Percentiles rank a stretch among this genome's conserved stretches.
phyloP scores from a whole-genome alignment of 106 monocot species.

The Acanthochlamys bracteata region DNA sequence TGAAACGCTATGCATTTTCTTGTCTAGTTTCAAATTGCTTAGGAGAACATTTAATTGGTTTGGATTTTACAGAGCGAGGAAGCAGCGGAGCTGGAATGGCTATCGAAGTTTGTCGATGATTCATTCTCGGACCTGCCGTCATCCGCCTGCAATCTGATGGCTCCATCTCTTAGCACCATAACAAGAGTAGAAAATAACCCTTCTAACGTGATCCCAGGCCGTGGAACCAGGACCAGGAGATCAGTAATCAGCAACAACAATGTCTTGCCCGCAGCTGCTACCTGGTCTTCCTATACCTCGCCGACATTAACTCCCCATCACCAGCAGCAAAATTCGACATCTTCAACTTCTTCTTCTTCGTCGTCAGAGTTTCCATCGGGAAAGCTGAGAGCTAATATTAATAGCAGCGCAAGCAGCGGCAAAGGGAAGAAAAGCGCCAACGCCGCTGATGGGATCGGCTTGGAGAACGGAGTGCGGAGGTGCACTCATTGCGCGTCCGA shows the following conservation, averaged over 20 bases:
- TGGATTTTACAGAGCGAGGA: slow-evolving; percentile 51
- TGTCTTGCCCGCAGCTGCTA: slow-evolving; percentile 6
- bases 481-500: slow-evolving; percentile 93
- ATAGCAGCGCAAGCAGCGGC: slow-evolving; percentile 8
- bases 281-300: slow-evolving; percentile 10
- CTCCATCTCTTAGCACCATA: neutral
- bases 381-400: neutral
- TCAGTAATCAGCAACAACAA: slow-evolving; percentile 14
- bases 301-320: slow-evolving; percentile 23
- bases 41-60: neutral
- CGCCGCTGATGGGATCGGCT: slow-evolving; percentile 1
- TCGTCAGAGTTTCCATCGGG: slow-evolving; percentile 47
- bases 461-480: slow-evolving; percentile 32
- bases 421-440: slow-evolving; percentile 6
- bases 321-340: neutral
- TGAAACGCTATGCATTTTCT: neutral
- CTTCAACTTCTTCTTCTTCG: slow-evolving; percentile 48
- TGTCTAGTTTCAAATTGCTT: neutral
- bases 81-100: slow-evolving; percentile 92
- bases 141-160: neutral
- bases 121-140: slow-evolving; percentile 61
- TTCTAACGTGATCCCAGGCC: slow-evolving; percentile 12
- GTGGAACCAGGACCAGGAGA: slow-evolving; percentile 66
- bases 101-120: slow-evolving; percentile 89
- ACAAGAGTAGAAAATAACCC: neutral